Evolutionary conservation across 1,139 yeast species (phyloP).

Genomic region (Nakaseomyces glabratus): DNA sequence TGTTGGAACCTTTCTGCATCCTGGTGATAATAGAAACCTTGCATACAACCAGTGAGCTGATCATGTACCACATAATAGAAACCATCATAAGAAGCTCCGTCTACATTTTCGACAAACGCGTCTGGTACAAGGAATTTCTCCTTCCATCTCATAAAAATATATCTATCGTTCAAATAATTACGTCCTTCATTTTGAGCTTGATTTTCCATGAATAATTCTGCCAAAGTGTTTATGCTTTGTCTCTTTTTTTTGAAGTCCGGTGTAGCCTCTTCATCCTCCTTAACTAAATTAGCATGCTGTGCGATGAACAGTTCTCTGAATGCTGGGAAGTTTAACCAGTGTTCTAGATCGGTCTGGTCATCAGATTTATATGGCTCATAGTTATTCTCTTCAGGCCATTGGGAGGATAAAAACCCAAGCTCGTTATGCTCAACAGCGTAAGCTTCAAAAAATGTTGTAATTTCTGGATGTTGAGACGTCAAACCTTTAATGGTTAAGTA

Average conservation of each 20-base stretch:
- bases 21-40: conserved; percentile 75
- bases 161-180: conserved; percentile 37
- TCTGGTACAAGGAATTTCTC: conserved; percentile 82
- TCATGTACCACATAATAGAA: conserved; percentile 81
- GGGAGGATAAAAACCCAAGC: conserved; percentile 40
- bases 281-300: conserved; percentile 1
- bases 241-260: conserved; percentile 13
- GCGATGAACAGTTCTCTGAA: conserved; percentile 29
- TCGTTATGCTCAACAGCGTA: conserved; percentile 63
- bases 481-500: conserved; percentile 72
- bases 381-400: conserved; percentile 46
- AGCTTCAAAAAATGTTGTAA: conserved; percentile 80
- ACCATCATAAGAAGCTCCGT: conserved; percentile 88
- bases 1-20: conserved; percentile 72
- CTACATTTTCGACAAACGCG: conserved; percentile 48
- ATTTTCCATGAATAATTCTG: conserved; percentile 4
- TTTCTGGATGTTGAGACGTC: conserved; percentile 66
- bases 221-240: conserved; percentile 24
- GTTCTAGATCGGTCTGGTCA: conserved; percentile 65
- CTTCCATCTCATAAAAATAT: conserved; percentile 89
- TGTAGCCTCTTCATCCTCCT: not conserved
- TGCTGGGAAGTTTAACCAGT: conserved; percentile 70
- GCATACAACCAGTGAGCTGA: conserved; percentile 62
- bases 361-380: conserved; percentile 32
- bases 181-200: conserved; percentile 15